These are phyloP conservation scores for Gliomastix tumulicola DNA, from an alignment of 2,329 filamentous ascomycete species.

Conservation along the genomic window DNA sequence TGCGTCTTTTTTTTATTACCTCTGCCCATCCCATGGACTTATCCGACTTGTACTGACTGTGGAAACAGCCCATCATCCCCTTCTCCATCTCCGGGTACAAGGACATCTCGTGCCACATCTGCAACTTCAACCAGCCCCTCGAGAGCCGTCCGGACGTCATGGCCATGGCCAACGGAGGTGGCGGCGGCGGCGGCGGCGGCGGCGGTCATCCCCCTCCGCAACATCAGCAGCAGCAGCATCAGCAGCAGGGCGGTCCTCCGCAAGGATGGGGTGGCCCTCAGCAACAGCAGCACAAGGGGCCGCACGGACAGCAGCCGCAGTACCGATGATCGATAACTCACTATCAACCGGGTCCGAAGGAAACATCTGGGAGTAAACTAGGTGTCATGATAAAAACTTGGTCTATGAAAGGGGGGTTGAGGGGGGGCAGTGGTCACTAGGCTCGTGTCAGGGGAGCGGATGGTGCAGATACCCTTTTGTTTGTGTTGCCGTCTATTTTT, in stretches of 20 bases:
- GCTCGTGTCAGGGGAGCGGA: too few relatives aligned
- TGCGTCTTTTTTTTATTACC: too few relatives aligned
- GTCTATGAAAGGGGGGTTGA: too few relatives aligned
- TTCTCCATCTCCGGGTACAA: slow-evolving; percentile 61
- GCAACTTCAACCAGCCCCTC: slow-evolving; percentile 66
- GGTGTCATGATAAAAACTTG: too few relatives aligned
- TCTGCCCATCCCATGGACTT: too few relatives aligned
- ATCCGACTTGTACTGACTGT: too few relatives aligned
- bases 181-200: slow-evolving; percentile 10
- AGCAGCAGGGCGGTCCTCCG: slow-evolving; percentile 3
- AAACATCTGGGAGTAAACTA: too few relatives aligned
- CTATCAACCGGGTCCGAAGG: too few relatives aligned
- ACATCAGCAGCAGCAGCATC: slow-evolving; percentile 2
- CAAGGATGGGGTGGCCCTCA: slow-evolving; percentile 6
- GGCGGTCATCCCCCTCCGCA: slow-evolving; percentile 19
- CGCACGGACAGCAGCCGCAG: neutral
- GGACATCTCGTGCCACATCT: slow-evolving; percentile 68
- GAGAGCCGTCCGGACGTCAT: slow-evolving; percentile 49
- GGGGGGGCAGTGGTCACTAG: too few relatives aligned
- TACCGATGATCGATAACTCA: too few relatives aligned
- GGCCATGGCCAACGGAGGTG: slow-evolving; percentile 39
- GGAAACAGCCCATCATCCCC: slow-evolving; percentile 57
- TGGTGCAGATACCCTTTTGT: too few relatives aligned
- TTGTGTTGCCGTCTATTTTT: too few relatives aligned
- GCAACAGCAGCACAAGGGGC: slow-evolving; percentile 7